Evolutionary conservation across 768 basidiomycete genomes (phyloP).

Genomic region (Termitomyces sp.): DNA sequence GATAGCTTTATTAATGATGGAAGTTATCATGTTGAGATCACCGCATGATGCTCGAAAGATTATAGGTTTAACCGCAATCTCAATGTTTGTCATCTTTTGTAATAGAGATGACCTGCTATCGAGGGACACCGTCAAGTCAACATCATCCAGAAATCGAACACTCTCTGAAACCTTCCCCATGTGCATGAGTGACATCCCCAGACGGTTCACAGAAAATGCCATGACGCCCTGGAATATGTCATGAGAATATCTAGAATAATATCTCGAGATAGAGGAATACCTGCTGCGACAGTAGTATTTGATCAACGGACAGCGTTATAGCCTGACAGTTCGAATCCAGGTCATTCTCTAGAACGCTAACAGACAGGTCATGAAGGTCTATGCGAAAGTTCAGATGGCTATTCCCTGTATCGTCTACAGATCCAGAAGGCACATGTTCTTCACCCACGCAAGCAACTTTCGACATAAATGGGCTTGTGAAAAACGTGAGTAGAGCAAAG

Average conservation of each 20-base stretch:
- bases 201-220: slow-evolving; percentile 70
- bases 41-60: slow-evolving; percentile 94
- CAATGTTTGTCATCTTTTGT: slow-evolving; percentile 78
- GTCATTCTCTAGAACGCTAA: slow-evolving; percentile 87
- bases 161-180: slow-evolving; percentile 84
- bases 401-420: background rate
- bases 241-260: background rate
- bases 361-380: slow-evolving; percentile 85
- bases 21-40: slow-evolving; percentile 84
- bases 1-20: slow-evolving; percentile 83
- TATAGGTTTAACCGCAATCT: slow-evolving; percentile 75
- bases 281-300: slow-evolving; percentile 89
- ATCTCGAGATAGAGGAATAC: slow-evolving; percentile 32
- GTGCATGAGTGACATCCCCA: slow-evolving; percentile 90
- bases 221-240: slow-evolving; percentile 54
- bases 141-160: slow-evolving; percentile 89
- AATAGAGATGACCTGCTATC: slow-evolving; percentile 73
- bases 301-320: slow-evolving; percentile 78
- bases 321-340: slow-evolving; percentile 74
- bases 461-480: slow-evolving; percentile 49
- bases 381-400: slow-evolving; percentile 58
- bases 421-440: background rate
- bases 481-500: slow-evolving; percentile 84
- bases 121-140: slow-evolving; percentile 82
- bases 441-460: slow-evolving; percentile 5